Base-by-base conservation (phyloP, 306 rosid species). In the Fagus crenata region DNA sequence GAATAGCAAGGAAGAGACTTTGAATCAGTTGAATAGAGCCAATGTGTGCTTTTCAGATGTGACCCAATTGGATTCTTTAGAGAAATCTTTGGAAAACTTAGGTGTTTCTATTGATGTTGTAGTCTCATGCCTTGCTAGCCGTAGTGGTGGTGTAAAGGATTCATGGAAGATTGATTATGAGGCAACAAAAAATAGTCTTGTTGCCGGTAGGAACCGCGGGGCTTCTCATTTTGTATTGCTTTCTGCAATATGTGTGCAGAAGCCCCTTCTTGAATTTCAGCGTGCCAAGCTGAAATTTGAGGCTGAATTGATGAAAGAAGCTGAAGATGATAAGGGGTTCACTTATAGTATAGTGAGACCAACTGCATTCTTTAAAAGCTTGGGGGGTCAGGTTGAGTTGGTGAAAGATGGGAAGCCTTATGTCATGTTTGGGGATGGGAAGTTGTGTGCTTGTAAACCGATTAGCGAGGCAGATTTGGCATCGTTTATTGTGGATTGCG, bases 341-440 rank as follows among this genome's bases (percentile, higher is more conserved):
- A 89, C 84, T 71, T 92, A 91, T 13, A 92, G 97, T 36, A 92
- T 96, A 67, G 98, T 92, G 76, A 91, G 99, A 76, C 97, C 99
- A 73, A 96, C 99, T 64, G 97, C 99, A 5, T 96, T 96, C 77
- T 96, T 96, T 55, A 96, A 96, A 81, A 96, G 99, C 86, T 89
- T 92, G 81, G 98, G 96, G 49, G 99, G 99, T 84, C 99, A 96
- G 78, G 96, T 96, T 82, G 97, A 92, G 84, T 85, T 92, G 84
- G 99, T 93, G 89, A 96, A 93, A 82, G 96, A 91, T 80, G 99
- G 99, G 71, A 96, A 96, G 88, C 99, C 99, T 1, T 96, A 89
- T 85, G 99, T 96, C 22, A 96, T 96, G 98, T 96, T 96, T 90
- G 99, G 99, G 28, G 98, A 96, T 84, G 99, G 99, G 37, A 91